These are phyloP conservation scores for Phragmites australis DNA, from an alignment of 176 grass and related monocot genomes.

Conservation along the genomic window DNA sequence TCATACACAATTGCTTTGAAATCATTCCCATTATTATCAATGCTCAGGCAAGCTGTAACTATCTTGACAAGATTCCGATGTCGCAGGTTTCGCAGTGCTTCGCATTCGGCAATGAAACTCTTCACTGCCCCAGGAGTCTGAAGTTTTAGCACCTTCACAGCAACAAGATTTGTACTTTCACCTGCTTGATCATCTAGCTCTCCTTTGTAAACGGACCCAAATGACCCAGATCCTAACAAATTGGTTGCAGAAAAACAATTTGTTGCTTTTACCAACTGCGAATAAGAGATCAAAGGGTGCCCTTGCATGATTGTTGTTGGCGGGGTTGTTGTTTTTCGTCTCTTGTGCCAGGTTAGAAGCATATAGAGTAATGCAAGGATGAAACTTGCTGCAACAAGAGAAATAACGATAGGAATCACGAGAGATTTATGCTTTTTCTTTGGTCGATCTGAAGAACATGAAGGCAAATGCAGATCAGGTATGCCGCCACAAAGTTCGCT, in stretches of 20 bases:
- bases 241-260: background rate
- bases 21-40: constrained; percentile 28
- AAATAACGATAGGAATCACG: background rate
- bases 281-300: constrained; percentile 13
- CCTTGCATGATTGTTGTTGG: background rate
- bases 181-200: background rate
- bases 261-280: constrained; percentile 23
- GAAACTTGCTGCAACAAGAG: background rate
- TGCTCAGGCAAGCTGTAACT: constrained; percentile 38
- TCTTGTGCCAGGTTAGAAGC: background rate
- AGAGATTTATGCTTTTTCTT: background rate
- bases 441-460: background rate
- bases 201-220: constrained; percentile 32
- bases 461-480: background rate
- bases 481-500: constrained; percentile 40
- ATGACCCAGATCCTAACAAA: constrained; percentile 13
- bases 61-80: constrained; percentile 34
- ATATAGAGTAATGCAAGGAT: background rate
- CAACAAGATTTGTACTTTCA: background rate
- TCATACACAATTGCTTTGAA: constrained; percentile 49
- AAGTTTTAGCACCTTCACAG: constrained; percentile 45
- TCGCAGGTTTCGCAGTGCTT: constrained; percentile 22
- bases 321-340: background rate
- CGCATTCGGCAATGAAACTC: constrained; percentile 38
- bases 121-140: background rate